Base-by-base conservation (phyloP, 306 rosid species). In the Myrica gale region DNA sequence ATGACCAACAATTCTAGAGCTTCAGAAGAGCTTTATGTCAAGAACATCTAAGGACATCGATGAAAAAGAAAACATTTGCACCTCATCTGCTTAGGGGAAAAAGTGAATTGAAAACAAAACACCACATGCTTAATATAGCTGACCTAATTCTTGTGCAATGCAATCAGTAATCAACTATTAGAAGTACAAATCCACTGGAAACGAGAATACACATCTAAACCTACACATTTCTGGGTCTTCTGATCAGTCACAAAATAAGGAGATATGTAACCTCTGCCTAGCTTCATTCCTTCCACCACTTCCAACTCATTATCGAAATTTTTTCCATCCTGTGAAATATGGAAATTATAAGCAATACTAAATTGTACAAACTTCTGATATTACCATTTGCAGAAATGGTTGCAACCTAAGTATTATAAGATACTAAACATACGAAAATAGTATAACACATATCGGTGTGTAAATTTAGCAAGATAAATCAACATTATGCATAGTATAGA, bases 221-320 rank as follows among this genome's bases (percentile, higher is more conserved):
- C 88, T 90, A 95, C 98, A 87, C 98, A 95, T 85, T 90, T 95
- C 78, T 82, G 98, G 69, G 89, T 90, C 88, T 85, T 92, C 79
- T 83, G 93, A 82, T 95, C 90, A 57, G 89, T 92, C 61, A 95
- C 79, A 85, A 95, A 95, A 83, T 95, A 90, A 68, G 98, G 97
- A 85, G 98, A 92, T 74, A 95, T 88, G 55, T 87, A 92, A 53
- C 97, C 98, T 84, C 97, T 79, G 66, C 76, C 82, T 17, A 92
- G 88, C 88, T 92, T 92, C 98, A 95, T 90, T 85, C 97, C 98
- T 89, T 95, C 97, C 71, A 95, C 97, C 68, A 95, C 97, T 88
- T 95, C 97, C 91, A 92, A 74, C 87, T 90, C 97, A 56, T 92
- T 91, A n/a, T 95, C 96, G 87, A 95, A 26, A 67, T 97, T 95